Evolutionary conservation across 2,329 filamentous ascomycete genomes (phyloP).

Genomic region (Alternaria sp.): DNA sequence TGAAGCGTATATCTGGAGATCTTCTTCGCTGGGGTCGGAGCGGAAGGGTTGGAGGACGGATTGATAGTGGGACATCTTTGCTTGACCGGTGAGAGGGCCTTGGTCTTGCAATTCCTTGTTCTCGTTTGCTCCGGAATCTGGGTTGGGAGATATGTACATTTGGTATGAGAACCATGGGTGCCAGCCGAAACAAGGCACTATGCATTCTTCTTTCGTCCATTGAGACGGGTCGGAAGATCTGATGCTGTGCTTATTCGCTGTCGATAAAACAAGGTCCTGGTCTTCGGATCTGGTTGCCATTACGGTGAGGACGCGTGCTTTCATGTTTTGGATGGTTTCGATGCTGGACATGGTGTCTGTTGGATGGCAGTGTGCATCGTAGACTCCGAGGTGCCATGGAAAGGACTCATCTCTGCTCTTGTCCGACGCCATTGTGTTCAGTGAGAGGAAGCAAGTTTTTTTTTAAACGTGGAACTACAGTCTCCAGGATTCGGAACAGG

Average conservation of each 20-base stretch:
- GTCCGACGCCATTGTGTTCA: constrained; percentile 6
- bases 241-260: constrained; percentile 66
- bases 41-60: constrained; percentile 67
- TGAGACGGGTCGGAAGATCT: constrained; percentile 36
- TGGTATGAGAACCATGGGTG: constrained; percentile 88
- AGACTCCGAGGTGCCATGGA: constrained; percentile 76
- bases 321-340: constrained; percentile 69
- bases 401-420: constrained; percentile 48
- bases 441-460: no score
- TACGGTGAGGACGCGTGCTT: constrained; percentile 70
- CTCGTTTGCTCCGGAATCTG: background rate
- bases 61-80: constrained; percentile 69
- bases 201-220: constrained; percentile 51
- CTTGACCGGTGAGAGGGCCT: constrained; percentile 59
- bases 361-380: constrained; percentile 85
- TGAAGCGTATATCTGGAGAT: constrained; percentile 53
- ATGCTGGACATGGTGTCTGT: constrained; percentile 77
- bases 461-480: background rate
- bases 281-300: constrained; percentile 83
- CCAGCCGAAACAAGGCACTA: constrained; percentile 83
- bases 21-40: constrained; percentile 44
- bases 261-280: constrained; percentile 73
- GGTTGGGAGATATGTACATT: constrained; percentile 62
- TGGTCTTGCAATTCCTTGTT: constrained; percentile 12
- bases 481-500: background rate